Conservation (phyloP, 805 yeast species). For the Kuraishia borneana region DNA sequence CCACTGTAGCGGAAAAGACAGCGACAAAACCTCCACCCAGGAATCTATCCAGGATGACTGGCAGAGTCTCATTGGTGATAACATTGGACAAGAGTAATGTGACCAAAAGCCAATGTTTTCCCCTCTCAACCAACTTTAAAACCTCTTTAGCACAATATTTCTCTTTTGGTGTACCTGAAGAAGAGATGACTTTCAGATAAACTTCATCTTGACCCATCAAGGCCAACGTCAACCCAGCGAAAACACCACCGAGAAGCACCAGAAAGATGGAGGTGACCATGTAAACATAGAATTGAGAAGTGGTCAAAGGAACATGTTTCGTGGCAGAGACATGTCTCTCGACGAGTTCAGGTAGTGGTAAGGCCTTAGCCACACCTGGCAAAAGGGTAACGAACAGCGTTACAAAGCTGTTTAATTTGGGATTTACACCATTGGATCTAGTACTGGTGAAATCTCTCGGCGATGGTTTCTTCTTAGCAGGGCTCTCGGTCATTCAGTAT, state of each 20-base stretch:
- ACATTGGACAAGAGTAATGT: conserved; percentile 80
- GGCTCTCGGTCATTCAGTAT: no score
- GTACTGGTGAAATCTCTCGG: no score
- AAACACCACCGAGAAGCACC: conserved; percentile 77
- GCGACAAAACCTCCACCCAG: conserved; percentile 98
- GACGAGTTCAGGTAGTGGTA: conserved; percentile 10
- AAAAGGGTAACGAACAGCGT: not conserved
- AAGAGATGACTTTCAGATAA: conserved; percentile 78
- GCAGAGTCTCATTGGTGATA: conserved; percentile 88
- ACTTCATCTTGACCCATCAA: conserved; percentile 98
- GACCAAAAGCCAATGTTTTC: conserved; percentile 95
- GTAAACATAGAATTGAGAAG: conserved; percentile 31
- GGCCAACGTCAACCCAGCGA: conserved; percentile 90
- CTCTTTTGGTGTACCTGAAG: conserved; percentile 72
- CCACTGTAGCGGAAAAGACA: conserved; percentile 83
- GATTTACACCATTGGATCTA: no score
- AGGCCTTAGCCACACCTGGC: conserved; percentile 3
- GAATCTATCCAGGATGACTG: conserved; percentile 85
- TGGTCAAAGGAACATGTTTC: conserved; percentile 10
- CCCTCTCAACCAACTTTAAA: conserved; percentile 57
- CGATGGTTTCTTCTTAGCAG: no score
- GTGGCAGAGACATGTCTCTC: conserved; percentile 3
- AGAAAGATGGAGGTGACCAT: conserved; percentile 43
- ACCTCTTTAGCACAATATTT: conserved; percentile 62
- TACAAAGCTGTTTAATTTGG: not conserved